Evolutionary conservation across 129 eudicot species (phyloP).

Genomic region (Calendula officinalis): DNA sequence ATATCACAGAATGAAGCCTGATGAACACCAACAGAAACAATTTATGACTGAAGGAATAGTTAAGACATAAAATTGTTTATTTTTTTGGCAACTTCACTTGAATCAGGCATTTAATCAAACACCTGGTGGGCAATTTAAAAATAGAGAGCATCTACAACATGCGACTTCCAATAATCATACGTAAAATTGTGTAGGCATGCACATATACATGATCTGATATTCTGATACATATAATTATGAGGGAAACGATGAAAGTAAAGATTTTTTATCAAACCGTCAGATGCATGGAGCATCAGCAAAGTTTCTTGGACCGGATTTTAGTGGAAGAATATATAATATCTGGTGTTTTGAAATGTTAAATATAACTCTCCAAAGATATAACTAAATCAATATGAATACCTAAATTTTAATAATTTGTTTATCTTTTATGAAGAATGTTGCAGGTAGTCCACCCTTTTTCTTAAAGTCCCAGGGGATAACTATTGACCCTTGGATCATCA

Average conservation of each 20-base stretch:
- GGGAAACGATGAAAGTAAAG: neutral
- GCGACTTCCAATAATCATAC: slow-evolving; percentile 6
- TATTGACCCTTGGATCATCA: too few relatives aligned
- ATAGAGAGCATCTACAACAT: neutral
- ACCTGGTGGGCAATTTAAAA: slow-evolving; percentile 14
- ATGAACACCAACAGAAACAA: neutral
- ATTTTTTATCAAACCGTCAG: neutral
- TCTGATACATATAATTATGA: neutral
- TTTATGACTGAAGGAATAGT: neutral
- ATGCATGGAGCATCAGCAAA: neutral
- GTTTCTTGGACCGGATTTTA: slow-evolving; percentile 6
- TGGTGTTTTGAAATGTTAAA: neutral
- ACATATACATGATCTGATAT: neutral
- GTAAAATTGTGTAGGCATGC: neutral
- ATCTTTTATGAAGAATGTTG: too few relatives aligned
- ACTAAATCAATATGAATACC: too few relatives aligned
- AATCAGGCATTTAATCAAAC: slow-evolving; percentile 36
- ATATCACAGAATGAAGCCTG: neutral
- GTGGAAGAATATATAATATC: slow-evolving; percentile 1
- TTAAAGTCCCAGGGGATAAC: too few relatives aligned
- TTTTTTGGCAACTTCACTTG: slow-evolving; percentile 1
- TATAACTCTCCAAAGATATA: neutral
- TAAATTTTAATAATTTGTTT: too few relatives aligned
- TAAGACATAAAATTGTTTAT: neutral
- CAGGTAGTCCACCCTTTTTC: neutral